phyloP scores from a whole-genome alignment of 2,329 filamentous ascomycete species.

The Nothopassalora personata region DNA sequence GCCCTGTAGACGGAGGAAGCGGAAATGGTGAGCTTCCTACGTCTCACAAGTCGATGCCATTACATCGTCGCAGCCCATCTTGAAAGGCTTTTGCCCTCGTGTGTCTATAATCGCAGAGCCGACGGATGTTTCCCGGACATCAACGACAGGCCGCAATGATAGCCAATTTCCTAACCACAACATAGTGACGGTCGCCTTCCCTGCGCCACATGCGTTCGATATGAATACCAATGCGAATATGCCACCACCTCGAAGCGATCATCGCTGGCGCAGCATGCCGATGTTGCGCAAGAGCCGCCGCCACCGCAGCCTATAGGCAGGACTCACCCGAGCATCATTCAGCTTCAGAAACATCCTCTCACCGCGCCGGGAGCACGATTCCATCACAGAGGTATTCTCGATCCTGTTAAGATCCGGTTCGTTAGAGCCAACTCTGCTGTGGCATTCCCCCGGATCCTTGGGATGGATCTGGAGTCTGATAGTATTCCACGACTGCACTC shows the following conservation, averaged over 20 bases:
- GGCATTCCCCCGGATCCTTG: slow-evolving; percentile 51
- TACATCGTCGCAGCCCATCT: no score
- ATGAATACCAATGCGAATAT: slow-evolving; percentile 34
- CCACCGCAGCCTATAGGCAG: slow-evolving; percentile 19
- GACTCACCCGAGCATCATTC: slow-evolving; percentile 27
- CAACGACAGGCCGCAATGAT: no score
- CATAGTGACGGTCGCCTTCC: slow-evolving; percentile 29
- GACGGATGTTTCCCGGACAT: no score
- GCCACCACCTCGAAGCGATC: slow-evolving; percentile 26
- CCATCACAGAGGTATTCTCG: slow-evolving; percentile 33
- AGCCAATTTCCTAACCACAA: not conserved
- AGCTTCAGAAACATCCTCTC: slow-evolving; percentile 31
- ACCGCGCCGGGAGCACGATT: slow-evolving; percentile 33
- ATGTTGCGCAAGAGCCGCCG: slow-evolving; percentile 22
- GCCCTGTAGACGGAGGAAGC: slow-evolving; percentile 30
- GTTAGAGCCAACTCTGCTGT: slow-evolving; percentile 41
- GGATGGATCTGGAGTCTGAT: slow-evolving; percentile 50
- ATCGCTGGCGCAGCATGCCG: slow-evolving; percentile 23
- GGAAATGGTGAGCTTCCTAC: slow-evolving; percentile 22
- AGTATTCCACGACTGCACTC: slow-evolving; percentile 50
- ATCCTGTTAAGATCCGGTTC: slow-evolving; percentile 33
- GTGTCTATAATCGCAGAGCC: no score
- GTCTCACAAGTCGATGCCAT: no score
- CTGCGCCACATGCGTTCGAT: slow-evolving; percentile 32
- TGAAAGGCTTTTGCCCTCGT: no score